phyloP scores from a whole-genome alignment of 2,329 filamentous ascomycete species.

The Annulohypoxylon truncatum region DNA sequence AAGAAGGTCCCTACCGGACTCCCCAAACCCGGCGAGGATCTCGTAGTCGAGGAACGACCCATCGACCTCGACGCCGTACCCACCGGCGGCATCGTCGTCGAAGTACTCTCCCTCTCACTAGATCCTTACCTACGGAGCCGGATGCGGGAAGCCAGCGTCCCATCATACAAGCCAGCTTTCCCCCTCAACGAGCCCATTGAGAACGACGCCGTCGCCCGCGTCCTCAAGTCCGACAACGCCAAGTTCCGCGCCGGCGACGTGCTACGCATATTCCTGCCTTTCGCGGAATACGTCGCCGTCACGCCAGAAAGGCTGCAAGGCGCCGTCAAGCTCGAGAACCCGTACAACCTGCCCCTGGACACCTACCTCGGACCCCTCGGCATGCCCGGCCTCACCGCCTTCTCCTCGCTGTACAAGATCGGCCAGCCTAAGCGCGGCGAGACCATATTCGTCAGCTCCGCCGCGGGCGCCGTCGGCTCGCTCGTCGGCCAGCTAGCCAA shows the following conservation, averaged over 20 bases:
- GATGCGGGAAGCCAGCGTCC: conserved; percentile 68
- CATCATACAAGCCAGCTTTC: conserved; percentile 72
- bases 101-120: conserved; percentile 75
- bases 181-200: conserved; percentile 69
- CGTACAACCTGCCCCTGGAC: conserved; percentile 68
- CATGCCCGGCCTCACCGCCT: conserved; percentile 82
- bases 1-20: conserved; percentile 69
- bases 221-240: conserved; percentile 71
- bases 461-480: conserved; percentile 77
- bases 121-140: conserved; percentile 79
- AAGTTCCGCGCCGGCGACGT: conserved; percentile 73
- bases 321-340: conserved; percentile 69
- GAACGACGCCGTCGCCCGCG: conserved; percentile 69
- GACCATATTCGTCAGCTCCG: conserved; percentile 80
- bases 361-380: conserved; percentile 76
- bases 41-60: conserved; percentile 68
- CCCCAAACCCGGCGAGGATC: conserved; percentile 72
- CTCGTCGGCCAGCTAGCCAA: conserved; percentile 83
- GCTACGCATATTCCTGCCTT: conserved; percentile 63
- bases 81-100: conserved; percentile 70
- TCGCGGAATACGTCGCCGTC: conserved; percentile 72
- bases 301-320: conserved; percentile 57
- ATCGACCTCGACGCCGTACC: conserved; percentile 70
- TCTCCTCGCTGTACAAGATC: conserved; percentile 78
- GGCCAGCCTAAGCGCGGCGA: conserved; percentile 79